Evolutionary conservation across 495 filamentous ascomycete genomes (phyloP), one percentile per base, ranked within the genome.

Genomic region (Lentithecium fluviatile): DNA sequence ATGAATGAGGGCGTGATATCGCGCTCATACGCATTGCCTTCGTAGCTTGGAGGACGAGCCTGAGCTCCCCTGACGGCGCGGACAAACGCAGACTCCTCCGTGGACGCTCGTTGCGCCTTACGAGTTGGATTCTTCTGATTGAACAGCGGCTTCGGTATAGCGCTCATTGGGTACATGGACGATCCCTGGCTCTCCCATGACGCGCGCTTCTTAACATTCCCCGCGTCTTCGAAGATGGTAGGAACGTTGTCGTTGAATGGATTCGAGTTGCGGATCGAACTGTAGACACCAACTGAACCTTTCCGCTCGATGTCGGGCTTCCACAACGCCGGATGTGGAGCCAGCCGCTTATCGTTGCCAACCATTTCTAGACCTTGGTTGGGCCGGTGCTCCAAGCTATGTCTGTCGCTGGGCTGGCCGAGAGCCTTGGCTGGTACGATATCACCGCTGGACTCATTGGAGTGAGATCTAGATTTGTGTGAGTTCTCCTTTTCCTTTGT

Each of bases 241-340:
- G 21, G 12, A 15, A 24, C 45, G 21, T 15, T 23, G 20, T 42
- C 34, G 6, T 29, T 42, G 40, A 46, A 47, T 13, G 53, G 53
- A 46, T 56, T 56, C 5, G 53, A 45, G 24, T 11, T 6, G 7
- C 53, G 19, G 12, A 56, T 56, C 21, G 38, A 11, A 11, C 23
- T 32, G 24, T 46, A 56, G 12, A 56, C 21, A 11, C 53, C 53
- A 21, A 46, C 53, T 23, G 42, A 52, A 3, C 19, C 25, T 24
- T 12, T 37, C 2, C 49, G 23, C 23, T 32, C 21, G 20, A 56
- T 32, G 21, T n/a, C 46, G 40, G 19, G 40, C n/a, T 29, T 29
- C 1, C 23, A 21, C 10, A n/a, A 20, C 6, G 34, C 34, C 10
- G 20, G 32, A n/a, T n/a, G n/a, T 11, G 32, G n/a, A 2, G n/a